Conservation (phyloP, 2,329 filamentous ascomycete genomes). For the Chlorencoelia australis region DNA sequence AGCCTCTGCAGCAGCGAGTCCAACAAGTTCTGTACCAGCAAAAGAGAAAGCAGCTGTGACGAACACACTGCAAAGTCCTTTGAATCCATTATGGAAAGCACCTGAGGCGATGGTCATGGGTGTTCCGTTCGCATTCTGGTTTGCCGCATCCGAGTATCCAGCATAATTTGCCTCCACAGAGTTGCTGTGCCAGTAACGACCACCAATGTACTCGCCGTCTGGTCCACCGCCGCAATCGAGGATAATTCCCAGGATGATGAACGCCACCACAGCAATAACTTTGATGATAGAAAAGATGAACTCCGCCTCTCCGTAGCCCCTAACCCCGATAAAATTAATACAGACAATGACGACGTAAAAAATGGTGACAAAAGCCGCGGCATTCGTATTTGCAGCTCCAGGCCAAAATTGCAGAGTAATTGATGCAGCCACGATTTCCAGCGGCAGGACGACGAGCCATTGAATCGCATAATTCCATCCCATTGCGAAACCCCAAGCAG, state of each 20-base stretch:
- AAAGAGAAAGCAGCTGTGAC: constrained; percentile 43
- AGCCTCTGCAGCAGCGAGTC: constrained; percentile 42
- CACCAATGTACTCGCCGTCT: constrained; percentile 49
- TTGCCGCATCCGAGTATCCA: constrained; percentile 32
- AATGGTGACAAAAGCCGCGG: constrained; percentile 62
- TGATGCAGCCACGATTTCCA: constrained; percentile 78
- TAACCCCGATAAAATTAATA: constrained; percentile 84
- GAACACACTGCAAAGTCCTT: constrained; percentile 41
- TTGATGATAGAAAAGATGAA: constrained; percentile 84
- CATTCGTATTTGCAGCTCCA: constrained; percentile 36
- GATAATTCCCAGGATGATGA: constrained; percentile 54
- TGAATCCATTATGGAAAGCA: constrained; percentile 38
- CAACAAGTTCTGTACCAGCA: constrained; percentile 42
- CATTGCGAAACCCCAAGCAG: constrained; percentile 91
- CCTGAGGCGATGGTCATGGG: constrained; percentile 16
- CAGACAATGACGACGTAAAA: constrained; percentile 66
- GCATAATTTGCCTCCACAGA: constrained; percentile 26
- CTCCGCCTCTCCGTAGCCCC: constrained; percentile 80
- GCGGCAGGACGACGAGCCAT: constrained; percentile 72
- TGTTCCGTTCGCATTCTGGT: constrained; percentile 2
- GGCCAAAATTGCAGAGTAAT: constrained; percentile 76
- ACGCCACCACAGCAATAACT: constrained; percentile 53
- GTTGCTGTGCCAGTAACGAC: constrained; percentile 47
- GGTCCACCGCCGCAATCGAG: constrained; percentile 46
- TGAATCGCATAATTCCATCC: constrained; percentile 80